Percentiles rank a stretch among this genome's conserved stretches.
phyloP scores from a whole-genome alignment of 2,329 filamentous ascomycete genomes.

The Paraphaeosphaeria minitans region DNA sequence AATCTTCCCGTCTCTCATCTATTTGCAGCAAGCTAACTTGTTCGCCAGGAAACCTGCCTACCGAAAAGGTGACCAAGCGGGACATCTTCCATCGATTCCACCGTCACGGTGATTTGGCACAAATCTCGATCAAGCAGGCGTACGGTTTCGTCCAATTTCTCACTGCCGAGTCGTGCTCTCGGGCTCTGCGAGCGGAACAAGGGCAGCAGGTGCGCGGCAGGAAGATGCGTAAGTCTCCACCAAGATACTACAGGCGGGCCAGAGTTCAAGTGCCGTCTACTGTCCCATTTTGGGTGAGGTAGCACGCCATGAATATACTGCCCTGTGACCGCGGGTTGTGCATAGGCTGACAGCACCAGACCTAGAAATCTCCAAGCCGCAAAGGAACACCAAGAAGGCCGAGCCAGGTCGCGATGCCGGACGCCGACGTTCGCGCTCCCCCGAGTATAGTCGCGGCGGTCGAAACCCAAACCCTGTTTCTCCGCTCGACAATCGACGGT shows the following conservation, averaged over 20 bases:
- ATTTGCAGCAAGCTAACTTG: constrained; percentile 17
- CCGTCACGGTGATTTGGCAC: constrained; percentile 81
- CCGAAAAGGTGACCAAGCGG: constrained; percentile 89
- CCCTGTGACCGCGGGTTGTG: not conserved
- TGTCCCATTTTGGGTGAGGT: not conserved
- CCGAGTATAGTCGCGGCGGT: constrained; percentile 60
- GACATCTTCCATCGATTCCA: constrained; percentile 93
- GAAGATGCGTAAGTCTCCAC: constrained; percentile 77
- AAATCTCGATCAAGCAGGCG: constrained; percentile 94
- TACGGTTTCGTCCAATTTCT: constrained; percentile 98
- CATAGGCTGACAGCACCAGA: constrained; percentile 60
- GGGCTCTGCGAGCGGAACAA: constrained; percentile 78
- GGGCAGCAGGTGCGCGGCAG: constrained; percentile 83
- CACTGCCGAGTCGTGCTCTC: constrained; percentile 72
- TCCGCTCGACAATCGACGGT: constrained; percentile 58
- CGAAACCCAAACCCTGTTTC: constrained; percentile 42
- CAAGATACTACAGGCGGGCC: not conserved
- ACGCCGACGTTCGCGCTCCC: constrained; percentile 64
- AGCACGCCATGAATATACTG: not conserved
- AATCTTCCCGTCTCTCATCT: not conserved
- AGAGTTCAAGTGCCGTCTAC: not conserved
- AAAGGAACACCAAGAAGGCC: constrained; percentile 74
- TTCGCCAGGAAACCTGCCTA: constrained; percentile 79
- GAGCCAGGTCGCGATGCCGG: constrained; percentile 39
- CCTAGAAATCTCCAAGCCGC: constrained; percentile 85